Conservation (phyloP, 441 rosid genomes). For the Biscutella auriculata region DNA sequence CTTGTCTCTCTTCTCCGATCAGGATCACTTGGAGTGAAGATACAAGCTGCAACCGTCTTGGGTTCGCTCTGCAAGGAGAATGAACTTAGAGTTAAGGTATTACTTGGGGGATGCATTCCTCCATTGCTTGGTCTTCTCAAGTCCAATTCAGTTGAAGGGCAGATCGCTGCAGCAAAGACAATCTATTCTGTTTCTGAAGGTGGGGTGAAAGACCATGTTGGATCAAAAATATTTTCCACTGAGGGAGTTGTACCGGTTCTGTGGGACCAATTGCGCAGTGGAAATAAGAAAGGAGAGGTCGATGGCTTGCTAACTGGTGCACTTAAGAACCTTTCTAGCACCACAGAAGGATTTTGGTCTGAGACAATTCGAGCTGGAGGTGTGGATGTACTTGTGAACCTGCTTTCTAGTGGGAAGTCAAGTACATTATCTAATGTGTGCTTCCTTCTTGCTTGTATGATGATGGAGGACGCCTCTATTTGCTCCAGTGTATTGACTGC, state of each 20-base stretch:
- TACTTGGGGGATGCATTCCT: constrained; percentile 99
- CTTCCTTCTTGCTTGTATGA: constrained; percentile 94
- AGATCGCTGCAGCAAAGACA: constrained; percentile 96
- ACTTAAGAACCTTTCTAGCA: constrained; percentile 77
- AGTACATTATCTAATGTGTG: constrained; percentile 84
- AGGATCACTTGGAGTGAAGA: constrained; percentile 89
- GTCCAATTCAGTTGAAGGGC: constrained; percentile 93
- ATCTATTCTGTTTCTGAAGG: constrained; percentile 95
- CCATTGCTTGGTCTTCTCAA: constrained; percentile 99
- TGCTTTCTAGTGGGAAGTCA: constrained; percentile 77
- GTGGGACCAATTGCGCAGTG: constrained; percentile 78
- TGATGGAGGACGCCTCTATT: constrained; percentile 89
- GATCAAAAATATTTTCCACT: constrained; percentile 96
- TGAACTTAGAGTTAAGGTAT: constrained; percentile 92
- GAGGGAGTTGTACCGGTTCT: constrained; percentile 99
- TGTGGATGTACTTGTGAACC: constrained; percentile 88
- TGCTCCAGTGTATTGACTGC: constrained; percentile 83
- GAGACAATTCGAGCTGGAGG: constrained; percentile 93
- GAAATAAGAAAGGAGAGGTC: constrained; percentile 76
- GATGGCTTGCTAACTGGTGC: constrained; percentile 93
- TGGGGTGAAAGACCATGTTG: constrained; percentile 94
- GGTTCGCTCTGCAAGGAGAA: constrained; percentile 99
- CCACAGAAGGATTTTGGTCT: constrained; percentile 92
- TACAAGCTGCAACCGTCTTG: constrained; percentile 91
- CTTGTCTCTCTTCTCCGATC: constrained; percentile 99